A percentile compares a stretch with the other conserved stretches of the same genome.
Conservation (phyloP, 192 early-diverging fungal species). For the Coemansia sp. region DNA sequence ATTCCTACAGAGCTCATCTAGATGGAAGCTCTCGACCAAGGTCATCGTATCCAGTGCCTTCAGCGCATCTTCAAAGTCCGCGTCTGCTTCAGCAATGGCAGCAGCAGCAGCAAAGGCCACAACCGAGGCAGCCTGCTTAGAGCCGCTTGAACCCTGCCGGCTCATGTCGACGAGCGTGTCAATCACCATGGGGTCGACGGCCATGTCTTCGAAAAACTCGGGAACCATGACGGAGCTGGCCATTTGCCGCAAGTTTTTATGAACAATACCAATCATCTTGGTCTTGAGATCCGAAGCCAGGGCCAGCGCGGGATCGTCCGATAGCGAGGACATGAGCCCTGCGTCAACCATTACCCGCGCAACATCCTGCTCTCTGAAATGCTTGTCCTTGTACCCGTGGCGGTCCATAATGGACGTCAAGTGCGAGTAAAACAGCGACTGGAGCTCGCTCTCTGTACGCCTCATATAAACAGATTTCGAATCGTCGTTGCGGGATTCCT, state of each 20-base stretch:
- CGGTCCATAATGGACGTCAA: conserved; percentile 33
- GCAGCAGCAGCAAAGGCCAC: background rate
- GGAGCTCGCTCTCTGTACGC: conserved; percentile 33
- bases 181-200: conserved; percentile 24
- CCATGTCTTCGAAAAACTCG: conserved; percentile 22
- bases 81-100: conserved; percentile 3
- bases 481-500: conserved; percentile 12
- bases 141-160: background rate
- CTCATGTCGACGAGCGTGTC: conserved; percentile 19
- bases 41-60: background rate
- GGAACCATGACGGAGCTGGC: conserved; percentile 22
- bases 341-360: conserved; percentile 30
- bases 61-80: conserved; percentile 13
- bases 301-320: conserved; percentile 31
- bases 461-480: conserved; percentile 24
- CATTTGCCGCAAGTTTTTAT: conserved; percentile 25
- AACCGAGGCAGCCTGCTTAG: conserved; percentile 6
- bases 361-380: conserved; percentile 27
- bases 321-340: conserved; percentile 28
- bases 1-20: background rate
- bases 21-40: background rate
- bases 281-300: conserved; percentile 38
- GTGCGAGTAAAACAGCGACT: conserved; percentile 30
- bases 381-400: conserved; percentile 26
- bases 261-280: conserved; percentile 36